A percentile compares a stretch with the other conserved stretches of the same genome.
Conservation (phyloP, 2,329 filamentous ascomycete species). For the Epichloe gansuensis region DNA sequence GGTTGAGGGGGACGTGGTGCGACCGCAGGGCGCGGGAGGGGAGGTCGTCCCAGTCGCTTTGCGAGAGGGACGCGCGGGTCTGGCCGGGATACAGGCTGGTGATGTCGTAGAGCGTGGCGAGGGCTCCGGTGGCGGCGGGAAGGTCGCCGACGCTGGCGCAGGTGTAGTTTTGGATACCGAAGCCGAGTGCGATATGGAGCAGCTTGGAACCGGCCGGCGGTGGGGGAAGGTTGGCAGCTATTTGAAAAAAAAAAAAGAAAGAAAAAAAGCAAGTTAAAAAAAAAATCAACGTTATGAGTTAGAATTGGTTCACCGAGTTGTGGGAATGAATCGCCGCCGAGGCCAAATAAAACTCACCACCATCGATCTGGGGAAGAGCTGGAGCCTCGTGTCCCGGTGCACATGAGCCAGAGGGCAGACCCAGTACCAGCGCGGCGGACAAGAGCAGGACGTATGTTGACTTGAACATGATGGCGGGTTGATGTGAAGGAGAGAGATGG, state of each 20-base stretch:
- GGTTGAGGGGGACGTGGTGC: slow-evolving; percentile 35
- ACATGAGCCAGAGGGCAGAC: slow-evolving; percentile 16
- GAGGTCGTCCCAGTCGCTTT: slow-evolving; percentile 27
- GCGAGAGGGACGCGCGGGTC: slow-evolving; percentile 23
- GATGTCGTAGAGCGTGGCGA: slow-evolving; percentile 48
- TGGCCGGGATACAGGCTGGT: slow-evolving; percentile 37
- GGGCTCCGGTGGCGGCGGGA: slow-evolving; percentile 35
- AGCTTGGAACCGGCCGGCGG: slow-evolving; percentile 27
- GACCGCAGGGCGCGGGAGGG: slow-evolving; percentile 27
- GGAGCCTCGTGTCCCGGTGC: slow-evolving; percentile 6
- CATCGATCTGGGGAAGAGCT: neutral
- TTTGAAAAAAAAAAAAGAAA: neutral
- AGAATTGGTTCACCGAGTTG: neutral
- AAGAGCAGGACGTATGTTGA: slow-evolving; percentile 21
- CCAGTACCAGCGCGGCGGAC: slow-evolving; percentile 19
- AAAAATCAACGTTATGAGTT: no score
- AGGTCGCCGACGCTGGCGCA: slow-evolving; percentile 29
- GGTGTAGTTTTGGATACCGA: slow-evolving; percentile 59
- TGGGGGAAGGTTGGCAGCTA: slow-evolving; percentile 31
- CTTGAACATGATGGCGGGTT: slow-evolving; percentile 18
- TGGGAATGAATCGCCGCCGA: no score
- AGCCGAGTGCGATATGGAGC: slow-evolving; percentile 45
- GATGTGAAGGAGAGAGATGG: neutral
- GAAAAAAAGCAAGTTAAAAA: no score
- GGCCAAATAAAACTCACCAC: neutral